Base-by-base conservation (phyloP, 2,329 filamentous ascomycete species). In the Fusarium anthophilum region DNA sequence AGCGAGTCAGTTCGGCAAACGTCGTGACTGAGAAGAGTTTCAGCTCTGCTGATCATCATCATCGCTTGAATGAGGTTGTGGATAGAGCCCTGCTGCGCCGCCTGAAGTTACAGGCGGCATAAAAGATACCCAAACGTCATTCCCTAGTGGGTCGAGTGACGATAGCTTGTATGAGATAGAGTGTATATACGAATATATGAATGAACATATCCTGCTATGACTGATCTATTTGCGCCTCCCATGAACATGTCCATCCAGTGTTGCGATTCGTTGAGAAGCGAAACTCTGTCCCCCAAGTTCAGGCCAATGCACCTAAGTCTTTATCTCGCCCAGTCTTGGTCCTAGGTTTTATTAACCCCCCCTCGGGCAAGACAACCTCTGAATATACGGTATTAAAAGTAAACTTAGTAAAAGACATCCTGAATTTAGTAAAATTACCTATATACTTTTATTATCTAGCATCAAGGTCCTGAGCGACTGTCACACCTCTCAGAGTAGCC, bases 111-210 rank as follows among this genome's bases (percentile, higher is more conserved):
- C 43, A 43, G 60, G 41, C n/a, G 17, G 39, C 28, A 45, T 38
- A 26, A 66, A 53, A 39, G 67, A 70, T 70, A 70, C 67, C 67
- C 67, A 18, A 39, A 28, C 35, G 66, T 66, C 66, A 48, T 24
- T 59, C 59, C 44, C 47, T 1, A 22, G 28, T 26, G 47, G 41
- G 39, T 58, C 12, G 58, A 70, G 53, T 66, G 67, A 37, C 56
- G 28, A 50, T n/a, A 63, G 32, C 26, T 53, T 70, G 66, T 53
- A 38, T 55, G 20, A 50, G 30, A 32, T 38, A 50, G 32, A 30
- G n/a, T 59, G 30, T 70, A 66, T 60, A 70, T 66, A 70, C 22
- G 18, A 63, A 37, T 32, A 58, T 63, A 55, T 44, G 56, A 35
- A 70, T 60, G 66, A 58, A 55, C 18, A 69, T 45, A 66, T 47